A percentile compares a stretch with the other conserved stretches of the same genome.
Evolutionary conservation across 495 filamentous ascomycete species (phyloP).

Genomic region (Platismatia glauca): DNA sequence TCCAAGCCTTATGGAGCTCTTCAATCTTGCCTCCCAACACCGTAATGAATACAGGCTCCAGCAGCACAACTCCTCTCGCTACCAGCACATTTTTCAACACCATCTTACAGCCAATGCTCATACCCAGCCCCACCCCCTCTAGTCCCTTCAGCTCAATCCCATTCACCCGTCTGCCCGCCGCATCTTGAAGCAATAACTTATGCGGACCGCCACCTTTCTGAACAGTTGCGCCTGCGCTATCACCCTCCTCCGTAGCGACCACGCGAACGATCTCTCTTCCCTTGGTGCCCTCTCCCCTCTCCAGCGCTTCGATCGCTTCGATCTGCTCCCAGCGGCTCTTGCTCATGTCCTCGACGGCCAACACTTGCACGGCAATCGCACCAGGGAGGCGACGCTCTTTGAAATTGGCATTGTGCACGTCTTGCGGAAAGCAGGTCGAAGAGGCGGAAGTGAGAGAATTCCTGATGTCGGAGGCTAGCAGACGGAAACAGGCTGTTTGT

Average conservation of each 20-base stretch:
- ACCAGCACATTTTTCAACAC: constrained; percentile 58
- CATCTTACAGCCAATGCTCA: constrained; percentile 74
- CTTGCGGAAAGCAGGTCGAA: constrained; percentile 47
- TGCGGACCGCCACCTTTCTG: constrained; percentile 50
- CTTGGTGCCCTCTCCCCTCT: constrained; percentile 72
- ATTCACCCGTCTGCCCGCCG: constrained; percentile 55
- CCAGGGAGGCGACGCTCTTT: constrained; percentile 46
- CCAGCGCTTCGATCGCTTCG: constrained; percentile 72
- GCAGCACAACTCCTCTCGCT: constrained; percentile 66
- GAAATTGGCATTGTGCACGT: constrained; percentile 42
- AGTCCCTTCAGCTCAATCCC: constrained; percentile 65
- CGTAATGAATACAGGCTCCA: constrained; percentile 54
- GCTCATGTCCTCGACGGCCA: constrained; percentile 75
- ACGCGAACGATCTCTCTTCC: constrained; percentile 77
- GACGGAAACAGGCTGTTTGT: constrained; percentile 70
- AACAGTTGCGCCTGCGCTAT: constrained; percentile 31
- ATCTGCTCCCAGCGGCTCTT: constrained; percentile 74
- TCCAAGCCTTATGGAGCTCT: constrained; percentile 66
- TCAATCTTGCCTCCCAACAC: constrained; percentile 86
- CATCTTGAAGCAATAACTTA: constrained; percentile 76
- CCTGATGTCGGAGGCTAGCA: constrained; percentile 70
- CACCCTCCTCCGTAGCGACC: constrained; percentile 44
- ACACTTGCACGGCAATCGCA: constrained; percentile 67
- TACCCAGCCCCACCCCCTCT: constrained; percentile 52
- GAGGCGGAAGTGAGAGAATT: constrained; percentile 44